Evolutionary conservation across 1,284 basidiomycete genomes (phyloP).

Genomic region (Austroboletus niveus): DNA sequence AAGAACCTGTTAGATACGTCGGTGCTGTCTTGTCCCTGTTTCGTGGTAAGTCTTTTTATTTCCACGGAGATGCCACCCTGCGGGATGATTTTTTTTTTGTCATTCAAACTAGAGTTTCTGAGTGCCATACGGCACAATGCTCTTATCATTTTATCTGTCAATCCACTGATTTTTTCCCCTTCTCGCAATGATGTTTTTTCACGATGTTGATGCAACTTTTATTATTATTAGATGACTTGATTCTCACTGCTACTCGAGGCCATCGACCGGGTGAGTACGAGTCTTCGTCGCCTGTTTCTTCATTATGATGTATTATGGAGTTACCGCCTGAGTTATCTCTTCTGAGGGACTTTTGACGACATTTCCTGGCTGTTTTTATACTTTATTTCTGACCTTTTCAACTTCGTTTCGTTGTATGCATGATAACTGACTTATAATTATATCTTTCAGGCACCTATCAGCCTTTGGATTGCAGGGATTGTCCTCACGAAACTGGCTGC

Average conservation of each 20-base stretch:
- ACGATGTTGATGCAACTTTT: slow-evolving; percentile 2
- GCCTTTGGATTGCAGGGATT: background rate
- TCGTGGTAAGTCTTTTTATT: slow-evolving; percentile 14
- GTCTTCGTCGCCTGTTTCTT: background rate
- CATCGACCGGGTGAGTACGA: slow-evolving; percentile 7
- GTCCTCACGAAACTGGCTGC: background rate
- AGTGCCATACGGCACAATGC: slow-evolving; percentile 62
- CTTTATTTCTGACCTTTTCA: slow-evolving; percentile 35
- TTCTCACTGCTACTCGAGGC: background rate
- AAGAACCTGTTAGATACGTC: slow-evolving; percentile 10
- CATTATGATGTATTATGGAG: slow-evolving; percentile 35
- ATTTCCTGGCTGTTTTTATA: slow-evolving; percentile 17
- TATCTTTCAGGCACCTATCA: background rate
- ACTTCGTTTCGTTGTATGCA: background rate
- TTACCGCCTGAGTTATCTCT: slow-evolving; percentile 29
- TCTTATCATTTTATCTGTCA: slow-evolving; percentile 57
- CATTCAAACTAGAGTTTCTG: slow-evolving; percentile 90
- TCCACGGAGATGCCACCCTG: slow-evolving; percentile 15
- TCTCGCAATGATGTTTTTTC: slow-evolving; percentile 15
- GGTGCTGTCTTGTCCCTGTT: background rate
- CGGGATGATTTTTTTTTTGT: slow-evolving; percentile 52
- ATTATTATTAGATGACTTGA: background rate
- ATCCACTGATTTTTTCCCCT: slow-evolving; percentile 53
- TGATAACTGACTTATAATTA: slow-evolving; percentile 6
- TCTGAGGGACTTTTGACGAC: slow-evolving; percentile 18